These are phyloP conservation scores for Blastobotrys illinoisensis DNA, from an alignment of 1,139 yeast species.

Conservation along the genomic window DNA sequence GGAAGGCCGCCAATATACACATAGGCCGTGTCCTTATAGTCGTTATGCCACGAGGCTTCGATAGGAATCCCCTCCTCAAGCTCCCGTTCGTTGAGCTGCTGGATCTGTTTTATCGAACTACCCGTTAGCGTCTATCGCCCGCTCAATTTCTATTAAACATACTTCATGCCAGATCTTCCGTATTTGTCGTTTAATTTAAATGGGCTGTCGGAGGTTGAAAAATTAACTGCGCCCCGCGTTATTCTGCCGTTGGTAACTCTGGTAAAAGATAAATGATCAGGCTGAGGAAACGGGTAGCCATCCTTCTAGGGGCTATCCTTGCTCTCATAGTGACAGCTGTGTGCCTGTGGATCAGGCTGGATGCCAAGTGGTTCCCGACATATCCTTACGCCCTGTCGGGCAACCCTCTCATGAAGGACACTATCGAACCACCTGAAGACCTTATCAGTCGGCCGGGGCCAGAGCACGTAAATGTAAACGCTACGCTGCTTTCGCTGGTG, in stretches of 20 bases:
- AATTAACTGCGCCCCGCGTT: not conserved
- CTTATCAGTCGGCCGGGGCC: not conserved
- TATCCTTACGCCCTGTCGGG: slow-evolving; percentile 23
- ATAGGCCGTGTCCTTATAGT: slow-evolving; percentile 66
- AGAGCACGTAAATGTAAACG: slow-evolving; percentile 45
- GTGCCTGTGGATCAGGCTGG: slow-evolving; percentile 2
- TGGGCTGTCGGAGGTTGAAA: not conserved
- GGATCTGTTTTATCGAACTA: slow-evolving; percentile 37
- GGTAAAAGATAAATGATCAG: not conserved
- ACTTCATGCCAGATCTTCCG: no score
- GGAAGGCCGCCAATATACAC: slow-evolving; percentile 71
- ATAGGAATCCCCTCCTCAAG: slow-evolving; percentile 53
- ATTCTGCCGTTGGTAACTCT: not conserved
- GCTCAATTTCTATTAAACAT: not conserved
- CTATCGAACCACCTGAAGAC: slow-evolving; percentile 18
- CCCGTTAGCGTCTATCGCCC: not conserved
- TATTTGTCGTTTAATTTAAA: not conserved
- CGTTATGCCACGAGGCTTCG: slow-evolving; percentile 84
- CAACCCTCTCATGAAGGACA: slow-evolving; percentile 22
- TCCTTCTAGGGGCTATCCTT: not conserved
- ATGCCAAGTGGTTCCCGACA: slow-evolving; percentile 22
- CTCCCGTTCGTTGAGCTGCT: slow-evolving; percentile 63
- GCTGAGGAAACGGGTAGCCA: slow-evolving; percentile 4
- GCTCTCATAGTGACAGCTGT: not conserved
- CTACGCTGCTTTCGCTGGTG: slow-evolving; percentile 68